phyloP scores from a whole-genome alignment of 2,329 filamentous ascomycete genomes.

The Phaeophleospora eucalypticola region DNA sequence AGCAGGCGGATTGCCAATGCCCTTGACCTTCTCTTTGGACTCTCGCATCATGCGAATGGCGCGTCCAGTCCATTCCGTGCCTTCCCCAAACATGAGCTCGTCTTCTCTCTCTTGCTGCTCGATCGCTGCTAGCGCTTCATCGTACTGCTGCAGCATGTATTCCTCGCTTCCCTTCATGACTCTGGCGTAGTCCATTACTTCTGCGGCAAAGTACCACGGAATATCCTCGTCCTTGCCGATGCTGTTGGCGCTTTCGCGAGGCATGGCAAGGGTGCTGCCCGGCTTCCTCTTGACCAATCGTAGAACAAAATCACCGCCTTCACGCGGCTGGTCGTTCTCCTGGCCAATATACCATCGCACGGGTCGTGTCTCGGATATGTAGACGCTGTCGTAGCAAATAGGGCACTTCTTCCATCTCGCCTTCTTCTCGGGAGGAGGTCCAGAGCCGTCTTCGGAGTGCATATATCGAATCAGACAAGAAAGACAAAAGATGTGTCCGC shows the following conservation, averaged over 20 bases:
- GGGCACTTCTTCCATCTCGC: constrained; percentile 91
- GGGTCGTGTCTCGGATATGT: constrained; percentile 81
- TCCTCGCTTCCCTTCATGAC: constrained; percentile 91
- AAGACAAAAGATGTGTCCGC: constrained; percentile 94
- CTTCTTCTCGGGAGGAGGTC: constrained; percentile 60
- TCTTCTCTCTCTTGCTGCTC: constrained; percentile 78
- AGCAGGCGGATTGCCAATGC: constrained; percentile 62
- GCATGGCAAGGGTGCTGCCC: constrained; percentile 80
- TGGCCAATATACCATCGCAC: constrained; percentile 90
- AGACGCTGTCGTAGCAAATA: constrained; percentile 91
- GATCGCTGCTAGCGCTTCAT: constrained; percentile 72
- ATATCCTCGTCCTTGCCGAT: constrained; percentile 69
- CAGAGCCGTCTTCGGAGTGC: constrained; percentile 75
- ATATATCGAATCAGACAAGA: constrained; percentile 93
- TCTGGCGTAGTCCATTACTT: constrained; percentile 88
- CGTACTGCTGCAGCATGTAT: constrained; percentile 79
- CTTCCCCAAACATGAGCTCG: constrained; percentile 85
- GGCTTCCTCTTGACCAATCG: constrained; percentile 77
- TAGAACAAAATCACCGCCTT: constrained; percentile 85
- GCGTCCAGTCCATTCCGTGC: constrained; percentile 86
- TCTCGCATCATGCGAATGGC: constrained; percentile 71
- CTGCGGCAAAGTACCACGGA: constrained; percentile 92
- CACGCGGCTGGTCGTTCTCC: constrained; percentile 72
- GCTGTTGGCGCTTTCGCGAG: constrained; percentile 72
- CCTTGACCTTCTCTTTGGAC: constrained; percentile 69